A percentile compares a stretch with the other conserved stretches of the same genome.
Conservation (phyloP, 768 basidiomycete genomes). For the Saitozyma sp. region DNA sequence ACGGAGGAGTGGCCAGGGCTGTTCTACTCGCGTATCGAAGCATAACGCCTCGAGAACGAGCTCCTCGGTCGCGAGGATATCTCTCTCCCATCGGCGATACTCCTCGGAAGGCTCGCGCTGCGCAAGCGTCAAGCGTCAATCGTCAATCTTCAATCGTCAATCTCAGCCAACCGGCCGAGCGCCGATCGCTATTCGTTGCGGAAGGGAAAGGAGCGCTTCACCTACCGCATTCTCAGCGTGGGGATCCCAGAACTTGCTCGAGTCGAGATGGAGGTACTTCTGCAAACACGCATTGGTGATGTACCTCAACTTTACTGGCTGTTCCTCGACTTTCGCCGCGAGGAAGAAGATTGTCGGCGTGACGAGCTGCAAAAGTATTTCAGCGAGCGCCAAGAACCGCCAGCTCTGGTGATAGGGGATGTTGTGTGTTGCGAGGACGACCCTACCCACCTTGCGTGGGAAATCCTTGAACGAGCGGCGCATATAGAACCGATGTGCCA, state of each 20-base stretch:
- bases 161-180: not conserved
- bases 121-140: too few relatives aligned
- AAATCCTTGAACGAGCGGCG: slow-evolving; percentile 38
- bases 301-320: slow-evolving; percentile 34
- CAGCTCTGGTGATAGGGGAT: not conserved
- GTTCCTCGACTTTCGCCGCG: slow-evolving; percentile 48
- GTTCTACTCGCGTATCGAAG: slow-evolving; percentile 47
- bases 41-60: slow-evolving; percentile 44
- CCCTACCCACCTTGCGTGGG: slow-evolving; percentile 18
- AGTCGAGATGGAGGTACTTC: slow-evolving; percentile 19
- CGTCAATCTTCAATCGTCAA: too few relatives aligned
- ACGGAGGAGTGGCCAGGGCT: slow-evolving; percentile 12
- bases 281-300: slow-evolving; percentile 27
- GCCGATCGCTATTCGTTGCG: not conserved
- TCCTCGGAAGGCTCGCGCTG: slow-evolving; percentile 18
- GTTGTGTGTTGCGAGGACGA: not conserved
- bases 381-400: too few relatives aligned
- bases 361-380: slow-evolving; percentile 19
- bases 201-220: not conserved
- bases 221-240: slow-evolving; percentile 4
- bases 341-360: slow-evolving; percentile 49
- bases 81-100: slow-evolving; percentile 29
- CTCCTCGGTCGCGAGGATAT: slow-evolving; percentile 45
- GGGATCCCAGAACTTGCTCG: slow-evolving; percentile 12
- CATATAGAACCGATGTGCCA: slow-evolving; percentile 52